A percentile compares a stretch with the other conserved stretches of the same genome.
Conservation (phyloP, 1,284 basidiomycete species). For the Tylopilus orsonianus region DNA sequence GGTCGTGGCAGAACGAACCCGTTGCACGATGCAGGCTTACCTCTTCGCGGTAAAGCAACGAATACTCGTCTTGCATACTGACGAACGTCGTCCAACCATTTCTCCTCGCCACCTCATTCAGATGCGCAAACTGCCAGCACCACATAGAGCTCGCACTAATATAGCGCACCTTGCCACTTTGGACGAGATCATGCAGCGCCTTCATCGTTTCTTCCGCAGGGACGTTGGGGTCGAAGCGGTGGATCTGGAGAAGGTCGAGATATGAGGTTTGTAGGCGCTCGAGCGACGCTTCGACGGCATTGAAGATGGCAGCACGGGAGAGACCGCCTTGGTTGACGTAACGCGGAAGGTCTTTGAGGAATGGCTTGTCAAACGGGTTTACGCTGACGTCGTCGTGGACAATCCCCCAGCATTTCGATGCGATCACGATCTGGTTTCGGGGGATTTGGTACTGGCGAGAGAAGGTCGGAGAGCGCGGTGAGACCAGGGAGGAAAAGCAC, state of each 20-base stretch:
- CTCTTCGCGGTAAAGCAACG: conserved; percentile 43
- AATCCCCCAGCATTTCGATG: conserved; percentile 39
- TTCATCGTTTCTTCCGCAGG: conserved; percentile 46
- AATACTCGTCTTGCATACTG: conserved; percentile 22
- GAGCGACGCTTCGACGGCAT: conserved; percentile 44
- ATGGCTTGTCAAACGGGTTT: not conserved
- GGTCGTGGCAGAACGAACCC: no score
- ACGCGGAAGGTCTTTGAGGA: conserved; percentile 23
- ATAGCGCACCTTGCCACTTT: conserved; percentile 21
- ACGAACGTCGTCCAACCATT: no score
- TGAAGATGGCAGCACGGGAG: conserved; percentile 45
- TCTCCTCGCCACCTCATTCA: conserved; percentile 39
- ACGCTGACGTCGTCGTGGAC: conserved; percentile 20
- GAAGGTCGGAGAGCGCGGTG: not conserved
- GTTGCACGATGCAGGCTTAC: conserved; percentile 14
- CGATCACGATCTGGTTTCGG: conserved; percentile 49
- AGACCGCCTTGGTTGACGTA: conserved; percentile 47
- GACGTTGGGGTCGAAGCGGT: conserved; percentile 38
- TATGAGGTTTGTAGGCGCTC: conserved; percentile 42
- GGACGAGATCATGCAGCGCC: conserved; percentile 44
- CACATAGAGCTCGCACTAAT: conserved; percentile 46
- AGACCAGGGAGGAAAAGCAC: no score
- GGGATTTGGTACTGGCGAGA: conserved; percentile 49
- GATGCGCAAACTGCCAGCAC: conserved; percentile 42
- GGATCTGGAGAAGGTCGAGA: conserved; percentile 48